A percentile compares a stretch with the other conserved stretches of the same genome.
phyloP scores from a whole-genome alignment of 1,284 basidiomycete genomes.

The Limonomyces culmigenus region DNA sequence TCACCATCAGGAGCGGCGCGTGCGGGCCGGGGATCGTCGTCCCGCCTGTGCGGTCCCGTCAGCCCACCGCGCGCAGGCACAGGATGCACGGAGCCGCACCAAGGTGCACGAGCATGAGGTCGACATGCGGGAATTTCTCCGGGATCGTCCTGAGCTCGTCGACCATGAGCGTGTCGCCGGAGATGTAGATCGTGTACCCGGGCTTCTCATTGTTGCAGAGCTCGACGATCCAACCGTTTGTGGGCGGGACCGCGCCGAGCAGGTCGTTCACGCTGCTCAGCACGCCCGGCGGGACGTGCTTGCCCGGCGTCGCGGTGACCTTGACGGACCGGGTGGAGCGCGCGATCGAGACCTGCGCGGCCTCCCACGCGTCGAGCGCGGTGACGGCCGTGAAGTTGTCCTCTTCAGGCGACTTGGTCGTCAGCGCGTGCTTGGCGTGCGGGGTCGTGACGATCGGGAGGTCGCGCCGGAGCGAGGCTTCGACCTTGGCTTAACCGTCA shows the following conservation, averaged over 20 bases:
- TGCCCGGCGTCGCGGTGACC: constrained; percentile 12
- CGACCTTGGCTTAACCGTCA: too few species aligned
- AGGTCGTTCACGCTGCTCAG: constrained; percentile 9
- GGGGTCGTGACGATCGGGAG: constrained; percentile 14
- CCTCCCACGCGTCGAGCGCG: constrained; percentile 11
- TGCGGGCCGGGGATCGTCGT: constrained; percentile 10
- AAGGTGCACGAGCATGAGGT: constrained; percentile 13
- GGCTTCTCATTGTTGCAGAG: constrained; percentile 5
- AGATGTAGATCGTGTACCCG: constrained; percentile 13
- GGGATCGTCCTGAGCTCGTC: constrained; percentile 14
- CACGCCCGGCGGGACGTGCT: constrained; percentile 11
- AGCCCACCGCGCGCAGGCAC: background rate
- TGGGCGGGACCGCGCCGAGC: constrained; percentile 11
- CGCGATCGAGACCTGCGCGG: constrained; percentile 7
- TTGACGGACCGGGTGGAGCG: constrained; percentile 3
- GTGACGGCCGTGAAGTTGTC: constrained; percentile 9
- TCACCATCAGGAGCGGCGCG: constrained; percentile 13
- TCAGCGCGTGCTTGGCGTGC: constrained; percentile 8
- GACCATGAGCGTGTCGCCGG: constrained; percentile 14
- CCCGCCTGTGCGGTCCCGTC: constrained; percentile 9
- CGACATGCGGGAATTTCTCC: constrained; percentile 11
- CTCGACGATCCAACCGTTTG: constrained; percentile 13
- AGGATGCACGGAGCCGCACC: too few species aligned
- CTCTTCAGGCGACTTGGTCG: constrained; percentile 4
- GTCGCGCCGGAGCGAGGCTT: constrained; percentile 11